These are phyloP conservation scores for Heterobasidion annosum DNA, from an alignment of 1,284 basidiomycete genomes.

Conservation along the genomic window DNA sequence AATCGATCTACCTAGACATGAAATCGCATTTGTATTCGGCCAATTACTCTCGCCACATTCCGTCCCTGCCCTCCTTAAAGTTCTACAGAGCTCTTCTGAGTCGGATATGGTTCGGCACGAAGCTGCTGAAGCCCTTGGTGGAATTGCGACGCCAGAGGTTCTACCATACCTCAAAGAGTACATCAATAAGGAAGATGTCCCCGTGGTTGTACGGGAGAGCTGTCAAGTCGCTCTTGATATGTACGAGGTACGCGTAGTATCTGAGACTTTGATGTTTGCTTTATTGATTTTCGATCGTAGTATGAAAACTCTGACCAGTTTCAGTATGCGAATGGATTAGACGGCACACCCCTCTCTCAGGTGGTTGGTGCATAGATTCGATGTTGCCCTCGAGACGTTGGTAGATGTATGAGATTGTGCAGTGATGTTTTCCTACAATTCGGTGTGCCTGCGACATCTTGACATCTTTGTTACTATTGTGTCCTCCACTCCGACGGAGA, in stretches of 20 bases:
- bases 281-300: conserved; percentile 27
- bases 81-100: conserved; percentile 69
- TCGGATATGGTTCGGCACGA: conserved; percentile 99
- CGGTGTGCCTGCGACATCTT: neutral
- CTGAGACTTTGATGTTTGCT: neutral
- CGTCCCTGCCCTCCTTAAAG: conserved; percentile 76
- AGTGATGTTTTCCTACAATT: neutral
- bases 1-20: conserved; percentile 54
- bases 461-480: too few species aligned
- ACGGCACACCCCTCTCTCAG: conserved; percentile 4
- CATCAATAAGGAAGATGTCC: conserved; percentile 71
- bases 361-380: neutral
- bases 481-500: too few species aligned
- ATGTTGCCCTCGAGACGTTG: neutral
- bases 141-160: conserved; percentile 90
- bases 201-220: conserved; percentile 89
- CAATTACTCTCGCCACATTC: conserved; percentile 89
- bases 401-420: neutral
- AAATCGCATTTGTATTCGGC: conserved; percentile 97
- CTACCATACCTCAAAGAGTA: conserved; percentile 83
- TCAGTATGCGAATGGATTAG: conserved; percentile 67
- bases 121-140: conserved; percentile 95
- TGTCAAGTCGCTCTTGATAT: conserved; percentile 97
- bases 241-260: conserved; percentile 69
- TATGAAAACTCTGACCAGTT: conserved; percentile 89